These are phyloP conservation scores for Talaromyces islandicus DNA, from an alignment of 2,329 filamentous ascomycete species.

Conservation along the genomic window DNA sequence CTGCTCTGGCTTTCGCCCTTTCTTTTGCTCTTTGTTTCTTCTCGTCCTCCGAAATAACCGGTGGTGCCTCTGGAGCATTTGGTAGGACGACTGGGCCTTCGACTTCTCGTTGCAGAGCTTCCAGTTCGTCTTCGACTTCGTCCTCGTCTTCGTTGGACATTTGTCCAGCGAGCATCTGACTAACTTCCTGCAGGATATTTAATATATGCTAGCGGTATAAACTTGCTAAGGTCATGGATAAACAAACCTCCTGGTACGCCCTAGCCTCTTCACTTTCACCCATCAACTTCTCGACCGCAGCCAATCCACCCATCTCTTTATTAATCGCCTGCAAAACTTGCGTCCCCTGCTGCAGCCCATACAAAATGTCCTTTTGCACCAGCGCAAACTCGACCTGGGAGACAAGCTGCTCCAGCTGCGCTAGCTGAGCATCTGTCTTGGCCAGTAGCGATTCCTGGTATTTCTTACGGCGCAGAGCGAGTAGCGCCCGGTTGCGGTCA, in stretches of 20 bases:
- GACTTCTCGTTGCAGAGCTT: constrained; percentile 66
- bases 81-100: constrained; percentile 28
- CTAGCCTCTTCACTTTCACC: constrained; percentile 85
- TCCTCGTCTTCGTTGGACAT: constrained; percentile 96
- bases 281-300: constrained; percentile 91
- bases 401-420: constrained; percentile 83
- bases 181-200: constrained; percentile 63
- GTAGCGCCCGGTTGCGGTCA: constrained; percentile 74
- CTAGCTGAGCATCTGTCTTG: constrained; percentile 91
- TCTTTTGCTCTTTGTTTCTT: constrained; percentile 25
- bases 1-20: constrained; percentile 24
- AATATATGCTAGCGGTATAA: neutral
- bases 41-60: constrained; percentile 22
- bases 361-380: constrained; percentile 94
- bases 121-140: constrained; percentile 93
- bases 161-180: constrained; percentile 78
- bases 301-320: constrained; percentile 89
- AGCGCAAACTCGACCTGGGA: constrained; percentile 89
- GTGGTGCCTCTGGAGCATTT: constrained; percentile 29
- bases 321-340: constrained; percentile 86
- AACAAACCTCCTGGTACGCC: constrained; percentile 73
- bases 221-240: neutral
- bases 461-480: constrained; percentile 90
- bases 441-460: constrained; percentile 86
- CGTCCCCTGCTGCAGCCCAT: constrained; percentile 86